phyloP scores from a whole-genome alignment of 2,329 filamentous ascomycete species.

The Fonsecaea pugnacius region DNA sequence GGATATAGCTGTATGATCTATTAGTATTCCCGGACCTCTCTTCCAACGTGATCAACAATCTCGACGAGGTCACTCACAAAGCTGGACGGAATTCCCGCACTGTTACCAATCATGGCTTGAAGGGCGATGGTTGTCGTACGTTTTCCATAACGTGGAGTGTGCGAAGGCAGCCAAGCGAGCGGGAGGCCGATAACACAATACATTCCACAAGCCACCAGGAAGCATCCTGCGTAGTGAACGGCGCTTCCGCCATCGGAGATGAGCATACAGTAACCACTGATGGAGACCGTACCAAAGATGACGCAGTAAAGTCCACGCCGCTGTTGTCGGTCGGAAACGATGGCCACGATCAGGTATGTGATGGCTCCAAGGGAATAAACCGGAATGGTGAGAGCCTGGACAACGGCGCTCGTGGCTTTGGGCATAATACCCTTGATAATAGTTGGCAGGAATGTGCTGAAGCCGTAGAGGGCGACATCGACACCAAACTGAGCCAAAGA shows the following conservation, averaged over 20 bases:
- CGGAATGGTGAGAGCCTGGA: constrained; percentile 69
- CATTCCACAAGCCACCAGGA: constrained; percentile 72
- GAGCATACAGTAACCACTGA: constrained; percentile 70
- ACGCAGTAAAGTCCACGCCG: constrained; percentile 67
- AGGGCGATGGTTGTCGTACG: constrained; percentile 70
- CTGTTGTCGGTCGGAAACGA: constrained; percentile 69
- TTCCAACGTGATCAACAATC: neutral
- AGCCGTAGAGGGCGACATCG: constrained; percentile 78
- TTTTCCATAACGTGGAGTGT: constrained; percentile 75
- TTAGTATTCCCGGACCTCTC: too few relatives aligned
- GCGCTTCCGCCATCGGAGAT: constrained; percentile 63
- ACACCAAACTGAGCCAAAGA: constrained; percentile 64
- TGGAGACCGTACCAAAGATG: constrained; percentile 63
- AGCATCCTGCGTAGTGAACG: constrained; percentile 74
- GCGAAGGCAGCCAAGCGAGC: constrained; percentile 61
- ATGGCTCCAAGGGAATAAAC: constrained; percentile 74
- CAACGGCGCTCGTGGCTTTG: too few relatives aligned
- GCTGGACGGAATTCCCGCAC: constrained; percentile 71
- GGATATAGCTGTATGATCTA: constrained; percentile 12
- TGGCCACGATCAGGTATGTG: constrained; percentile 68
- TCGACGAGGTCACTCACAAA: constrained; percentile 51
- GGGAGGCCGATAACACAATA: constrained; percentile 64
- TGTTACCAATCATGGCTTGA: constrained; percentile 72
- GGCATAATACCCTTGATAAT: constrained; percentile 65
- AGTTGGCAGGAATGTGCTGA: constrained; percentile 73